Base-by-base conservation (phyloP, 2,329 filamentous ascomycete species). In the Clarireedia paspali region DNA sequence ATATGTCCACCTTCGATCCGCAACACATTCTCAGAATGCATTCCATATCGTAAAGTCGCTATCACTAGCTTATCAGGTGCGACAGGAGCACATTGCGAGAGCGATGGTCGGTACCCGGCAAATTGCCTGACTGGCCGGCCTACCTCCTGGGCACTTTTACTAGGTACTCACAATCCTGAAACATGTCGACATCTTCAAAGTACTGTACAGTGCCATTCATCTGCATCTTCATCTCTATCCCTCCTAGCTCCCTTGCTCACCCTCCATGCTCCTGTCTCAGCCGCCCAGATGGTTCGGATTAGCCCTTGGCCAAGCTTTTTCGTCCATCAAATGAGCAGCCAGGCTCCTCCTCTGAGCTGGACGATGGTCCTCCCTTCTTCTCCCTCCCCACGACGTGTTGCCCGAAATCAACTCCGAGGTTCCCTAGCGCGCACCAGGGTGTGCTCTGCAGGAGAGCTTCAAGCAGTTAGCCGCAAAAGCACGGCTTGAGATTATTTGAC, bases 311-410 rank as follows among this genome's bases (percentile, higher is more conserved):
- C 44, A 47, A 39, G 30, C 47, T 23, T 50, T 50, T 50, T 39
- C 38, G 38, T 4, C 38, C 27, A n/a, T 38, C 15, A n/a, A 36
- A 17, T 15, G 27, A 24, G 17, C 36, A 36, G 7, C 15, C 20
- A 20, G 20, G 20, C 20, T 20, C 20, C 10, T 50, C 6, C 27
- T 44, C 40, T 12, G 17, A 47, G 15, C 23, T 36, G 38, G 38
- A 47, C 45, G 46, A 24, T 49, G 30, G 44, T 40, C 45, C 9
- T 14, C 12, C 39, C 15, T 36, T n/a, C 44, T 14, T 38, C 15
- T 47, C 20, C 20, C 59, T 61, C 47, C 59, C 47, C 59, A 62
- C 61, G 60, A 59, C 60, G 55, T 63, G 61, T 62, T 60, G 49
- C 61, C 61, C 60, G 60, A 59, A 48, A 36, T 56, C 57, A 55